These are phyloP conservation scores for Eucalyptus camaldulensis DNA, from an alignment of 345 rosid genomes.

Conservation along the genomic window DNA sequence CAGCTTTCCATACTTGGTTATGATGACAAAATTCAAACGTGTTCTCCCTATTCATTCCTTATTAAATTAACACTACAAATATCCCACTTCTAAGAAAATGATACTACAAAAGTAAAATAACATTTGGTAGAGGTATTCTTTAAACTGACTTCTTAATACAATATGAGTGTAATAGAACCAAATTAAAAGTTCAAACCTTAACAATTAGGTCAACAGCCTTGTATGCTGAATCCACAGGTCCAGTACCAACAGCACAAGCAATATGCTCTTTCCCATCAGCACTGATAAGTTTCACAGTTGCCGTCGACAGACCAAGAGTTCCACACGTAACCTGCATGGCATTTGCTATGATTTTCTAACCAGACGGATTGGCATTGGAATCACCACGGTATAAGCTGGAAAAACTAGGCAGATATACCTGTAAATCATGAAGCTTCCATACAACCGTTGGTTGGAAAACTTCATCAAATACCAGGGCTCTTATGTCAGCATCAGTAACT, in stretches of 20 bases:
- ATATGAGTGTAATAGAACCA: no score
- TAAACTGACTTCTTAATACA: no score
- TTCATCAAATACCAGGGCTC: constrained; percentile 88
- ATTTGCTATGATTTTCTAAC: not conserved
- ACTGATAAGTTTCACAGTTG: constrained; percentile 73
- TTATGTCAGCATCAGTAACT: constrained; percentile 82
- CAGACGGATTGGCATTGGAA: not conserved
- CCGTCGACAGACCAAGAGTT: constrained; percentile 86
- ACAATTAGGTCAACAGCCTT: constrained; percentile 3
- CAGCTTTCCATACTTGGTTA: not conserved
- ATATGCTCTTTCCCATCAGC: constrained; percentile 58
- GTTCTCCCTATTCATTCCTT: not conserved
- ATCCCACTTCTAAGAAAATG: not conserved
- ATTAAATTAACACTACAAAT: not conserved
- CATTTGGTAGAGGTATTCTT: not conserved
- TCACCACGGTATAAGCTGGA: not conserved
- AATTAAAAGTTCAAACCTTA: no score
- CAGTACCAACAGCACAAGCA: constrained; percentile 83
- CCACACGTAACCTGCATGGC: constrained; percentile 75
- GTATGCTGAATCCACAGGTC: constrained; percentile 96
- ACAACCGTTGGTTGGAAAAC: constrained; percentile 81
- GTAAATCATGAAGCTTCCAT: constrained; percentile 81
- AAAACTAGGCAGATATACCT: constrained; percentile 27
- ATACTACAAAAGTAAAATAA: not conserved
- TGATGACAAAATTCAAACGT: not conserved